Conservation (phyloP, 768 basidiomycete genomes). For the Leccinum pellstonianum region DNA sequence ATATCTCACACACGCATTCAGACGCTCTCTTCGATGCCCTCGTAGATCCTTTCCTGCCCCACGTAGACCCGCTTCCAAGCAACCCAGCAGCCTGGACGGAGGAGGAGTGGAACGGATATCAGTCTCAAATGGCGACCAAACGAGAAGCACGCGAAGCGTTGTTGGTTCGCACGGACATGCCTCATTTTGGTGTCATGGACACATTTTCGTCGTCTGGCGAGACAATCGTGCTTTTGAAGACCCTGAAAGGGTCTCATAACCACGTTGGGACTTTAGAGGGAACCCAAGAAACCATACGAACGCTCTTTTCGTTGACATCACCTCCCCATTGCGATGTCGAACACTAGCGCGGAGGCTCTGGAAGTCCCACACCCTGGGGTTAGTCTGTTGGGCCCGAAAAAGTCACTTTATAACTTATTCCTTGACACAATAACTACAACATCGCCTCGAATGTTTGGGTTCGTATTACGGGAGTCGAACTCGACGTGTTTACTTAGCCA, state of each 20-base stretch:
- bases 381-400: neutral
- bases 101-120: constrained; percentile 47
- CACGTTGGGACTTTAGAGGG: constrained; percentile 61
- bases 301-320: constrained; percentile 22
- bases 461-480: neutral
- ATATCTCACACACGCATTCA: constrained; percentile 73
- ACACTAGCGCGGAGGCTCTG: neutral
- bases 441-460: neutral
- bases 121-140: constrained; percentile 40
- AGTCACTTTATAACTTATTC: neutral
- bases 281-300: constrained; percentile 59
- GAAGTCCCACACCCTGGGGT: neutral
- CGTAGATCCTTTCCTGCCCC: constrained; percentile 60
- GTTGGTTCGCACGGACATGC: constrained; percentile 45
- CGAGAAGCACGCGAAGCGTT: constrained; percentile 41
- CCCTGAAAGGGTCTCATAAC: constrained; percentile 57
- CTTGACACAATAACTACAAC: neutral
- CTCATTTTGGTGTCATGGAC: constrained; percentile 51
- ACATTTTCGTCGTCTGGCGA: constrained; percentile 47
- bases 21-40: constrained; percentile 65
- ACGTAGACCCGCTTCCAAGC: constrained; percentile 38
- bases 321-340: neutral
- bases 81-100: constrained; percentile 28
- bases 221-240: constrained; percentile 57
- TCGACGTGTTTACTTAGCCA: neutral